Percentiles rank a stretch among this genome's conserved stretches.
These are phyloP conservation scores for Ustilago vetiveriae DNA, from an alignment of 1,284 basidiomycete species.

Conservation along the genomic window DNA sequence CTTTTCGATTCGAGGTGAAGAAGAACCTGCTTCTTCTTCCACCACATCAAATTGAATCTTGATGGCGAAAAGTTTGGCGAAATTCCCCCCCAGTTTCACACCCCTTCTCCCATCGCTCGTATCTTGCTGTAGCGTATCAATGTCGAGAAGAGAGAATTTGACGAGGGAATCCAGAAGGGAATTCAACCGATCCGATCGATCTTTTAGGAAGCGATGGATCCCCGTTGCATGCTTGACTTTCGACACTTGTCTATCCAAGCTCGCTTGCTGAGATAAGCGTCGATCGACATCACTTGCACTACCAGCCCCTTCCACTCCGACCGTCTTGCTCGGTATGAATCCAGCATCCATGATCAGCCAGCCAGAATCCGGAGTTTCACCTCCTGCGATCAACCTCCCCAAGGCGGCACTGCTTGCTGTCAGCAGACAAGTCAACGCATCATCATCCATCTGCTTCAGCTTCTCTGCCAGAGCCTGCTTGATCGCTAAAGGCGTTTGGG, in stretches of 20 bases:
- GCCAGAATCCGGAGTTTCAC: background rate
- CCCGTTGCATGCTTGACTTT: background rate
- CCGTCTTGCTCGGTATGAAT: slow-evolving; percentile 24
- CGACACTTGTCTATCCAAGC: background rate
- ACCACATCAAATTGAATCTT: slow-evolving; percentile 18
- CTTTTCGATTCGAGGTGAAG: slow-evolving; percentile 10
- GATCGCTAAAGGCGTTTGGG: background rate
- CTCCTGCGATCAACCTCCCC: background rate
- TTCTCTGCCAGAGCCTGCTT: slow-evolving; percentile 11
- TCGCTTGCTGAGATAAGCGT: background rate
- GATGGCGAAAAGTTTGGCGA: slow-evolving; percentile 17
- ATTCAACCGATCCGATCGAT: slow-evolving; percentile 12
- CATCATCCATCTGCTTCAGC: slow-evolving; percentile 29
- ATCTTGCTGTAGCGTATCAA: slow-evolving; percentile 1
- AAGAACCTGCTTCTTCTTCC: background rate
- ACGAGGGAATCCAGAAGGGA: slow-evolving; percentile 6
- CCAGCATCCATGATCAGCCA: slow-evolving; percentile 1
- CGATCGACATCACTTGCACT: slow-evolving; percentile 37
- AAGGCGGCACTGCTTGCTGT: slow-evolving; percentile 3
- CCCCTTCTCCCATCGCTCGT: background rate
- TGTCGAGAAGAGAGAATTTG: slow-evolving; percentile 16
- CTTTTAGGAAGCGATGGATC: slow-evolving; percentile 16
- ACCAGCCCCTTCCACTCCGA: slow-evolving; percentile 30
- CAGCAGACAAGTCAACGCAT: slow-evolving; percentile 29
- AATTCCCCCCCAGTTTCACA: slow-evolving; percentile 1